These are phyloP conservation scores for Podila epicladia DNA, from an alignment of 192 early-diverging fungal species.

Conservation along the genomic window DNA sequence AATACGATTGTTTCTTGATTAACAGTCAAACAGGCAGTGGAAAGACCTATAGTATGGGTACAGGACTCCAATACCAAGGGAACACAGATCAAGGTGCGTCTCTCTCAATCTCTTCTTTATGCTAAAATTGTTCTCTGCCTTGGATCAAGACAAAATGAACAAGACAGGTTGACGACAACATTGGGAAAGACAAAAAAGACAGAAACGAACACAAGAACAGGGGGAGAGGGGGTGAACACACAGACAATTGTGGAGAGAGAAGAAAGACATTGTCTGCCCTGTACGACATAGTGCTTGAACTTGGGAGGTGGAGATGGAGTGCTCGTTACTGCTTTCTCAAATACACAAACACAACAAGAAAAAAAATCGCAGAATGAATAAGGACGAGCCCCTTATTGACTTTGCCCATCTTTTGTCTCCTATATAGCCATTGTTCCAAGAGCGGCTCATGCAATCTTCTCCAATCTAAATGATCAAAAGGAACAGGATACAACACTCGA, in stretches of 20 bases:
- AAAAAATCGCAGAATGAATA: not conserved
- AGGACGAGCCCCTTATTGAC: not conserved
- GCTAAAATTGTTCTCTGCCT: not conserved
- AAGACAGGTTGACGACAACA: not conserved
- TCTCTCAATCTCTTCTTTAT: not conserved
- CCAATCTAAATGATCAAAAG: slow-evolving; percentile 40
- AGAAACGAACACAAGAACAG: no score
- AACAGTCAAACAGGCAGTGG: slow-evolving; percentile 87
- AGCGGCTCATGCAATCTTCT: slow-evolving; percentile 69
- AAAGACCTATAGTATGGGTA: slow-evolving; percentile 98
- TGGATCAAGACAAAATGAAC: not conserved
- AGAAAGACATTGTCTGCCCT: no score
- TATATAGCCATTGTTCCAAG: slow-evolving; percentile 75
- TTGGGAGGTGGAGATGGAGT: no score
- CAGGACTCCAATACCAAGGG: slow-evolving; percentile 61
- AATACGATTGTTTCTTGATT: no score
- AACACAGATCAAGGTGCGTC: slow-evolving; percentile 44
- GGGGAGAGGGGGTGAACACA: no score
- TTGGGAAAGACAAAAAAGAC: no score
- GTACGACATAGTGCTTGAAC: no score
- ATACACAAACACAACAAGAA: not conserved
- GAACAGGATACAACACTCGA: slow-evolving; percentile 49
- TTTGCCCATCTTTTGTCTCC: not conserved
- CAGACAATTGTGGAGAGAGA: no score
- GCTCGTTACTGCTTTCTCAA: no score